These are phyloP conservation scores for Kandelia obovata DNA, from an alignment of 345 rosid species.

Conservation along the genomic window DNA sequence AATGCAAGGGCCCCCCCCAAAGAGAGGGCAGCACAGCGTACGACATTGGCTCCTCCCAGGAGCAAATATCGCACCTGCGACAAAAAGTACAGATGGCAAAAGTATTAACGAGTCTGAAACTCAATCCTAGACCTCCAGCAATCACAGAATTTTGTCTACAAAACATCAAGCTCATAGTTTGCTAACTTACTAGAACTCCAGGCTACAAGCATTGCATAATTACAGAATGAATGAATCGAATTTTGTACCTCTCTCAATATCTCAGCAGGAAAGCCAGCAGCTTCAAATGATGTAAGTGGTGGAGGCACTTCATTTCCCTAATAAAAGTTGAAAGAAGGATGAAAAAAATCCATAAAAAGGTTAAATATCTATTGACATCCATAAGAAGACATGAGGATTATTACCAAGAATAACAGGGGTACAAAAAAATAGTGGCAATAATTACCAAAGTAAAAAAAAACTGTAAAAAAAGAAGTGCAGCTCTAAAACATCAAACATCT, in stretches of 20 bases:
- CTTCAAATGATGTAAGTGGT: constrained; percentile 73
- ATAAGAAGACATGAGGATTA: background rate
- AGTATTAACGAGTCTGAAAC: constrained; percentile 60
- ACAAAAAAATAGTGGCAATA: background rate
- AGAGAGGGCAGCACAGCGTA: constrained; percentile 84
- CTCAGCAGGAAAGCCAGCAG: constrained; percentile 84
- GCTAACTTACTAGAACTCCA: constrained; percentile 26
- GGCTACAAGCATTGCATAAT: constrained; percentile 6
- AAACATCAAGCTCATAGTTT: constrained; percentile 20
- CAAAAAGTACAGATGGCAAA: constrained; percentile 78
- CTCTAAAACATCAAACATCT: too few species aligned
- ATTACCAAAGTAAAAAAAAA: background rate
- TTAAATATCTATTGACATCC: background rate
- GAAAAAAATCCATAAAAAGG: too few species aligned
- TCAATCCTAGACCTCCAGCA: constrained; percentile 55
- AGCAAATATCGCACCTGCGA: constrained; percentile 99
- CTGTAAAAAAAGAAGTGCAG: background rate
- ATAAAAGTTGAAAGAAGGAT: constrained; percentile 2
- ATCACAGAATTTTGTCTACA: constrained; percentile 29
- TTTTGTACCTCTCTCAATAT: constrained; percentile 79
- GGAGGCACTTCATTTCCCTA: constrained; percentile 83
- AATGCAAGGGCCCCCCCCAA: constrained; percentile 63
- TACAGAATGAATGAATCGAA: constrained; percentile 14
- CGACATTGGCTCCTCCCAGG: constrained; percentile 98
- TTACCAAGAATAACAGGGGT: background rate